These are phyloP conservation scores for Pythium utonaiense DNA, from an alignment of 352 stramenopile genomes.

Conservation along the genomic window DNA sequence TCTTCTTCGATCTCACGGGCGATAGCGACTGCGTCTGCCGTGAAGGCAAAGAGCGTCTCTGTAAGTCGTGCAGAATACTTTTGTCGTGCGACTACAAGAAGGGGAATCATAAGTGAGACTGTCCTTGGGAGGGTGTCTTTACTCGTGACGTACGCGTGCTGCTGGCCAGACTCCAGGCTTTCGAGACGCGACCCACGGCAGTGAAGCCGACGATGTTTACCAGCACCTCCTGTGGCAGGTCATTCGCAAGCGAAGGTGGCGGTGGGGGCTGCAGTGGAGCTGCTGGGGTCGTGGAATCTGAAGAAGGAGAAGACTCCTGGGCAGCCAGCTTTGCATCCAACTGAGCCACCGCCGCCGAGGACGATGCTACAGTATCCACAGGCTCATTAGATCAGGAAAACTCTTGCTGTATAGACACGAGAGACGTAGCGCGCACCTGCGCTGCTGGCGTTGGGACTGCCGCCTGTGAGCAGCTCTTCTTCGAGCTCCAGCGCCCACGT, in stretches of 20 bases:
- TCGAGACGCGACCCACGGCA: constrained; percentile 73
- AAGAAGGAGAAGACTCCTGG: too few species aligned
- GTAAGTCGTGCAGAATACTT: constrained; percentile 56
- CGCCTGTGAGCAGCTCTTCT: constrained; percentile 44
- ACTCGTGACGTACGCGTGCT: constrained; percentile 35
- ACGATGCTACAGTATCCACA: too few species aligned
- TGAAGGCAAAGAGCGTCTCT: constrained; percentile 50
- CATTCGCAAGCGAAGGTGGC: constrained; percentile 27
- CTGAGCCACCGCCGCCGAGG: too few species aligned
- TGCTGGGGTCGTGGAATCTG: neutral
- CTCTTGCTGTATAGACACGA: too few species aligned
- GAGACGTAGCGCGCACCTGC: too few species aligned
- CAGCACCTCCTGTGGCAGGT: constrained; percentile 73
- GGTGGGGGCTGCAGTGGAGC: neutral
- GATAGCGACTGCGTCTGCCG: constrained; percentile 37
- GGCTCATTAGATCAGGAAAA: too few species aligned
- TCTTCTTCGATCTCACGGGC: constrained; percentile 55
- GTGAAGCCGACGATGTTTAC: constrained; percentile 65
- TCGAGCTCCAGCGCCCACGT: constrained; percentile 69
- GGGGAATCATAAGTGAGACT: neutral
- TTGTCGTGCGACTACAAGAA: constrained; percentile 40
- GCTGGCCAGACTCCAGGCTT: constrained; percentile 74
- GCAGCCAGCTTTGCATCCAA: too few species aligned
- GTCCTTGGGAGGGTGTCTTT: neutral
- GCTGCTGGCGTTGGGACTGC: constrained; percentile 7